These are phyloP conservation scores for Aureobasidium sp. DNA, from an alignment of 2,329 filamentous ascomycete species.

Conservation along the genomic window DNA sequence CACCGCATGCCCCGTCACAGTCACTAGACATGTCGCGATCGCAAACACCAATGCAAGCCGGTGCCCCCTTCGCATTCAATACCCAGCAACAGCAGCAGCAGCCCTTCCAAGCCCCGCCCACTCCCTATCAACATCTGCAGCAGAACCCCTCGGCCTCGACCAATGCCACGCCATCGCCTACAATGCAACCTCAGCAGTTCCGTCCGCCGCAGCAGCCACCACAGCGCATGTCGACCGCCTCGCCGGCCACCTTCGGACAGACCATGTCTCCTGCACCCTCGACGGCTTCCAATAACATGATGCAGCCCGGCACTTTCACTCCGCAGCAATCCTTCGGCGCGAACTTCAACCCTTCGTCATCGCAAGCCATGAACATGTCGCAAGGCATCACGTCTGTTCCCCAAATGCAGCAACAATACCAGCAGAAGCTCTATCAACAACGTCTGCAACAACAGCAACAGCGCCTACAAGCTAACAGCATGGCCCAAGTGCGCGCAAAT, in stretches of 20 bases:
- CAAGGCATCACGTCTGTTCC: constrained; percentile 27
- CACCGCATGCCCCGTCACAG: neutral
- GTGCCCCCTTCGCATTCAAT: constrained; percentile 11
- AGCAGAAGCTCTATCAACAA: constrained; percentile 79
- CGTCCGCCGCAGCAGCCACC: constrained; percentile 55
- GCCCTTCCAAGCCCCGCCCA: constrained; percentile 55
- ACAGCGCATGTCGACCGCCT: constrained; percentile 73
- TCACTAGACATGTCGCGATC: constrained; percentile 56
- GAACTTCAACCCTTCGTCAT: constrained; percentile 9
- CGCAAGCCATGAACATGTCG: constrained; percentile 26
- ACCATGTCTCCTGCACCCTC: constrained; percentile 70
- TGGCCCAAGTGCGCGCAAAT: constrained; percentile 17
- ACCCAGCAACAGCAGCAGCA: constrained; percentile 47
- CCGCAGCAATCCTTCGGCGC: constrained; percentile 15
- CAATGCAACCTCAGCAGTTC: constrained; percentile 74
- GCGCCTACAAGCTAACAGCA: constrained; percentile 41
- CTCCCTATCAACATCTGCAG: constrained; percentile 73
- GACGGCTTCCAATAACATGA: constrained; percentile 49
- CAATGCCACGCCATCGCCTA: constrained; percentile 85
- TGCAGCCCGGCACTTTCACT: constrained; percentile 29
- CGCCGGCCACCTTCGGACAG: constrained; percentile 83
- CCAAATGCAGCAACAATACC: constrained; percentile 42
- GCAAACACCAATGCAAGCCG: constrained; percentile 59
- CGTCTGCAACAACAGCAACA: constrained; percentile 70
- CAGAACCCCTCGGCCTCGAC: constrained; percentile 70